Conservation (phyloP, 75 land plant species). For the Isoetes taiwanensis region DNA sequence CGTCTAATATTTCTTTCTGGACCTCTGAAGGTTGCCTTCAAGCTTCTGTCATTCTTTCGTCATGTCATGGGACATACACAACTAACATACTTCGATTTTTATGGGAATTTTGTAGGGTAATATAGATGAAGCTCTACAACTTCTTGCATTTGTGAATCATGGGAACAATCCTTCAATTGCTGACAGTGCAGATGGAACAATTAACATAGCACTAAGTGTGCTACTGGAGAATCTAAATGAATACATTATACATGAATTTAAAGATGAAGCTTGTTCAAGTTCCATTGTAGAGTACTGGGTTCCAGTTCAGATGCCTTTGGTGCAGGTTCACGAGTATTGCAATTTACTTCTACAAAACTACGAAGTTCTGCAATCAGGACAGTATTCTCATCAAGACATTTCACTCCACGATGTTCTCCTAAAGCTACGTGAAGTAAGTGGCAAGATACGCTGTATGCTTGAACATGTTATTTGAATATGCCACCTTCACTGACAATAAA, state of each 20-base stretch:
- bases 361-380: too few species aligned
- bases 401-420: conserved; percentile 17
- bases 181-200: too few species aligned
- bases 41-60: not conserved
- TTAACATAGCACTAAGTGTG: too few species aligned
- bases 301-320: conserved; percentile 48
- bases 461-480: too few species aligned
- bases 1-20: conserved; percentile 45
- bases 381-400: too few species aligned
- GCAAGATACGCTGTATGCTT: too few species aligned
- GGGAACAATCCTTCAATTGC: too few species aligned
- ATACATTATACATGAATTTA: conserved; percentile 28
- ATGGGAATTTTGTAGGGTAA: too few species aligned
- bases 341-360: conserved; percentile 35
- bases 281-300: conserved; percentile 59
- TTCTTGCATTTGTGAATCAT: too few species aligned
- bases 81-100: too few species aligned
- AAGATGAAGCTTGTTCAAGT: conserved; percentile 15
- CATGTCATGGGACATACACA: conserved; percentile 8
- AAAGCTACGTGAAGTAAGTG: conserved; percentile 22
- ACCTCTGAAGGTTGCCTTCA: conserved; percentile 49
- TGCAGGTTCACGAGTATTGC: conserved; percentile 71
- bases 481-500: too few species aligned
- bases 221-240: conserved; percentile 24
- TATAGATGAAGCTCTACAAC: too few species aligned